phyloP scores from a whole-genome alignment of 352 stramenopile genomes.

The Pythium apleroticum region DNA sequence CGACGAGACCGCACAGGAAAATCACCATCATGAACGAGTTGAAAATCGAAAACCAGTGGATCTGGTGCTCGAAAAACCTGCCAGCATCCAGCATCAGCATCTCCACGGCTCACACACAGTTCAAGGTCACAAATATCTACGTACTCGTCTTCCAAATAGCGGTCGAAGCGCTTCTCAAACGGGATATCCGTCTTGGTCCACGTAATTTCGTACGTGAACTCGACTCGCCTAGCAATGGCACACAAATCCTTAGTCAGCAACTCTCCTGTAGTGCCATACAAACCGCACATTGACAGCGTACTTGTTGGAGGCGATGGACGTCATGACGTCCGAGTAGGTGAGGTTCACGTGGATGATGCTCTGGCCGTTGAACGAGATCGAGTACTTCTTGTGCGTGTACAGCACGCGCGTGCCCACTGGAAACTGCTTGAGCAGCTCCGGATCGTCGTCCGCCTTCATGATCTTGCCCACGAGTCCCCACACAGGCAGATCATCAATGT shows the following conservation, averaged over 20 bases:
- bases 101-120: background rate
- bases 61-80: constrained; percentile 99
- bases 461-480: constrained; percentile 99
- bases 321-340: constrained; percentile 91
- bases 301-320: constrained; percentile 85
- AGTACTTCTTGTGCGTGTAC: constrained; percentile 97
- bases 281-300: constrained; percentile 14
- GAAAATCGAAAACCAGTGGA: constrained; percentile 98
- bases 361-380: constrained; percentile 96
- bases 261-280: background rate
- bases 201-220: constrained; percentile 94
- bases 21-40: constrained; percentile 99
- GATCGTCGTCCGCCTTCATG: constrained; percentile 86
- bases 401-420: constrained; percentile 85
- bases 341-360: constrained; percentile 98
- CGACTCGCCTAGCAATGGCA: constrained; percentile 53
- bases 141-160: constrained; percentile 97
- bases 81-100: background rate
- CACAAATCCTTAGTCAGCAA: background rate
- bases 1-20: constrained; percentile 93
- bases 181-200: constrained; percentile 91
- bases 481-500: constrained; percentile 97
- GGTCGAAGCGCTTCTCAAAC: constrained; percentile 96
- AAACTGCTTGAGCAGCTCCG: constrained; percentile 80
- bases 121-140: constrained; percentile 2